Conservation (phyloP, 176 grass and related monocot genomes). For the Thinopyrum elongatum region DNA sequence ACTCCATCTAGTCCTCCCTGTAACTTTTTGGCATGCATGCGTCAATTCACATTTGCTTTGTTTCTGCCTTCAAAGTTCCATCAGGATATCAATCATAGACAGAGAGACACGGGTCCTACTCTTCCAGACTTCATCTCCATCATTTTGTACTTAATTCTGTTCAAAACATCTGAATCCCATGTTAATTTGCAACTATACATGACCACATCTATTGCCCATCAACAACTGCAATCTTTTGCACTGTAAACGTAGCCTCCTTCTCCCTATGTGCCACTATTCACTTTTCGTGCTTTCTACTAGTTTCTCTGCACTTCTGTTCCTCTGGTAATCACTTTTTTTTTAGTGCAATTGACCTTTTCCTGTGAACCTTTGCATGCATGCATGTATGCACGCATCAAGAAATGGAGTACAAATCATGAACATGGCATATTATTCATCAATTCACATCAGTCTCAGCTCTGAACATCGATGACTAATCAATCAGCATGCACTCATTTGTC, state of each 20-base stretch:
- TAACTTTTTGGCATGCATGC: too few species aligned
- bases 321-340: conserved; percentile 25
- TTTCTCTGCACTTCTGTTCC: conserved; percentile 1
- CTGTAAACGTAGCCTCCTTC: not conserved
- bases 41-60: too few species aligned
- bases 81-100: too few species aligned
- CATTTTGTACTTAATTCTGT: not conserved
- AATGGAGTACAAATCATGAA: conserved; percentile 9
- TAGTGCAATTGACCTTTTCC: conserved; percentile 10
- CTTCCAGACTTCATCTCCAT: not conserved
- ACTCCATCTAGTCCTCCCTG: too few species aligned
- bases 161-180: not conserved
- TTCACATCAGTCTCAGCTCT: not conserved
- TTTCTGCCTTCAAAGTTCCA: too few species aligned
- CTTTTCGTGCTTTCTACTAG: conserved; percentile 34
- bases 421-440: not conserved
- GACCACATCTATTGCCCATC: not conserved
- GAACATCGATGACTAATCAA: conserved; percentile 30
- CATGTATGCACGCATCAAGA: not conserved
- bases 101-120: too few species aligned
- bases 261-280: not conserved
- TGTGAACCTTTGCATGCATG: conserved; percentile 11
- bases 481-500: conserved; percentile 44
- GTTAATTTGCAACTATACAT: not conserved
- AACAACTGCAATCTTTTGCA: conserved; percentile 22